Base-by-base conservation (phyloP, 179 eudicot species). In the Vitellaria paradoxa region DNA sequence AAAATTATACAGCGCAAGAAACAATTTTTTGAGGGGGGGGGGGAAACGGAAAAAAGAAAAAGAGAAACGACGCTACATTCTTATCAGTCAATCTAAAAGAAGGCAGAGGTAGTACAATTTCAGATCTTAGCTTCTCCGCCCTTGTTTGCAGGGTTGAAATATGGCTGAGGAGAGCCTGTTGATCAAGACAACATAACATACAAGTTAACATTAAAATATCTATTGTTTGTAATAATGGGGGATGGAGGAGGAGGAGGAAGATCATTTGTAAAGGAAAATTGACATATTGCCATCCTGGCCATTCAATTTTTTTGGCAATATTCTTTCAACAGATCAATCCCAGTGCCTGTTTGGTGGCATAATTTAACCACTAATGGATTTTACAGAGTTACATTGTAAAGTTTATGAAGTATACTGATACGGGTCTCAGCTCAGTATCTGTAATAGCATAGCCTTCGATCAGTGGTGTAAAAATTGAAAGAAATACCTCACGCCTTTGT, bases 401-500 rank as follows among this genome's bases (percentile, higher is more conserved):
- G 18, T 49, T 55, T 60, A 11, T 11, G 42, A 72, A 20, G 42
- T 21, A 68, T 14, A 68, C 11, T 47, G 72, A 46, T 9, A 40
- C 9, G 3, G 50, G 50, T 42, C 17, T 46, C n/a, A n/a, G 21
- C n/a, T 63, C 50, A 21, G 20, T 47, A 42, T 23, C 45, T n/a
- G 52, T 14, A 23, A 47, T 18, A 23, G 49, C 8, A 20, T 8
- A 21, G 40, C 10, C 37, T 9, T 23, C 42, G 23, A 5, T 56
- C 24, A 57, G 20, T 10, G 46, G 1, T 53, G 56, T 66, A 56
- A 47, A 23, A 24, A 61, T 18, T 12, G 15, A 9, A 70, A 64
- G 50, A 74, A 14, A 50, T 91, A 95, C 99, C 99, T 95, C 89
- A 45, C 84, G 92, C 85, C 97, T 91, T 86, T 95, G 99, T 80